Evolutionary conservation across 2,329 filamentous ascomycete species (phyloP).

Genomic region (Cladosporium sp.): DNA sequence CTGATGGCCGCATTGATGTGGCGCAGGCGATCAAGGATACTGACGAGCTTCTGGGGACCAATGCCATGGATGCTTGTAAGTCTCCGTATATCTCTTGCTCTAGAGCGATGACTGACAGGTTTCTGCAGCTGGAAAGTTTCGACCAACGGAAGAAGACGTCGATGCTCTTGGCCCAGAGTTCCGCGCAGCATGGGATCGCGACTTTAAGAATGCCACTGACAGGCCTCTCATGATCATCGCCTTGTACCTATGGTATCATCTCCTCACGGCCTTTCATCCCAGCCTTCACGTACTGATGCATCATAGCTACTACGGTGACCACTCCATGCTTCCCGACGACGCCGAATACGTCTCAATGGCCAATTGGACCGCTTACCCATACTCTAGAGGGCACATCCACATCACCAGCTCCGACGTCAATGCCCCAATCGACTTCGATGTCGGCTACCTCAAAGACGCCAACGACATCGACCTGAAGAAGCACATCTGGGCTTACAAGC

Average conservation of each 20-base stretch:
- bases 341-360: constrained; percentile 57
- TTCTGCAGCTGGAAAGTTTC: constrained; percentile 52
- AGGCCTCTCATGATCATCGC: constrained; percentile 54
- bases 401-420: constrained; percentile 52
- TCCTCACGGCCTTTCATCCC: neutral
- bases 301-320: constrained; percentile 36
- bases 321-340: constrained; percentile 38
- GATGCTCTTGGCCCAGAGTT: constrained; percentile 57
- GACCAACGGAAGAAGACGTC: constrained; percentile 57
- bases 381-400: constrained; percentile 63
- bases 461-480: constrained; percentile 61
- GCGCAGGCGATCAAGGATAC: constrained; percentile 50
- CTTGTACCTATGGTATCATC: constrained; percentile 40
- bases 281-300: neutral
- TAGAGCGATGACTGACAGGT: neutral
- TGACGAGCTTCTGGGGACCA: constrained; percentile 59
- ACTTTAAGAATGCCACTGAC: constrained; percentile 52
- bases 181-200: constrained; percentile 56
- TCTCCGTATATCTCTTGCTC: neutral
- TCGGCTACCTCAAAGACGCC: constrained; percentile 58
- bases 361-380: constrained; percentile 61
- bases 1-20: constrained; percentile 52
- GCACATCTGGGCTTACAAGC: constrained; percentile 66
- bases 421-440: constrained; percentile 57
- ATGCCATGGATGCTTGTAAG: constrained; percentile 54